These are phyloP conservation scores for Arachnopeziza araneosa DNA, from an alignment of 2,329 filamentous ascomycete species.

Conservation along the genomic window DNA sequence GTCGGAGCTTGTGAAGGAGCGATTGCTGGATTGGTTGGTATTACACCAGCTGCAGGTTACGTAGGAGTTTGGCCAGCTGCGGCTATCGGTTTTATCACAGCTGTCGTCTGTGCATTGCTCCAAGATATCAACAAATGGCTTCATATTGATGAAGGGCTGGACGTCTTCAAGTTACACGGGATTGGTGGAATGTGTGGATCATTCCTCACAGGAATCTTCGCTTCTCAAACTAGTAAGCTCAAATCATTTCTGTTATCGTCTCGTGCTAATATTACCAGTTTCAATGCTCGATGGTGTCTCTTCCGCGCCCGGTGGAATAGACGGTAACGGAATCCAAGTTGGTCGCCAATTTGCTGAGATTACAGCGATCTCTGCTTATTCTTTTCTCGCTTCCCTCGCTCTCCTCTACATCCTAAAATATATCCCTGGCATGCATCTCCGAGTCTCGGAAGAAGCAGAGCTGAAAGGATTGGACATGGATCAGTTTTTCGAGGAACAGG, in stretches of 20 bases:
- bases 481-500: conserved; percentile 42
- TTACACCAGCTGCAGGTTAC: conserved; percentile 52
- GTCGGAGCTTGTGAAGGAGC: conserved; percentile 49
- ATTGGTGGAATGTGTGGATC: conserved; percentile 53
- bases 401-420: conserved; percentile 51
- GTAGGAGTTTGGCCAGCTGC: conserved; percentile 47
- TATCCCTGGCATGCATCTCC: conserved; percentile 51
- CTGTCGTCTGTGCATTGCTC: conserved; percentile 40
- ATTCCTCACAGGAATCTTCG: conserved; percentile 53
- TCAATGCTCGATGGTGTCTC: conserved; percentile 47
- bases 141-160: conserved; percentile 51
- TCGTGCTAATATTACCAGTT: conserved; percentile 31
- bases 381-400: conserved; percentile 46
- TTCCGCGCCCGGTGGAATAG: conserved; percentile 39
- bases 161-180: conserved; percentile 56
- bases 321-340: conserved; percentile 48
- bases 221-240: conserved; percentile 32
- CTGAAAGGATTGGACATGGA: conserved; percentile 45
- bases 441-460: conserved; percentile 50
- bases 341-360: conserved; percentile 53
- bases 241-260: background rate
- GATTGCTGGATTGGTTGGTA: conserved; percentile 51
- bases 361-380: conserved; percentile 49
- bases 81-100: conserved; percentile 47
- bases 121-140: conserved; percentile 46